Conservation (phyloP, 2,329 filamentous ascomycete genomes). For the Dactylella cylindrospora region DNA sequence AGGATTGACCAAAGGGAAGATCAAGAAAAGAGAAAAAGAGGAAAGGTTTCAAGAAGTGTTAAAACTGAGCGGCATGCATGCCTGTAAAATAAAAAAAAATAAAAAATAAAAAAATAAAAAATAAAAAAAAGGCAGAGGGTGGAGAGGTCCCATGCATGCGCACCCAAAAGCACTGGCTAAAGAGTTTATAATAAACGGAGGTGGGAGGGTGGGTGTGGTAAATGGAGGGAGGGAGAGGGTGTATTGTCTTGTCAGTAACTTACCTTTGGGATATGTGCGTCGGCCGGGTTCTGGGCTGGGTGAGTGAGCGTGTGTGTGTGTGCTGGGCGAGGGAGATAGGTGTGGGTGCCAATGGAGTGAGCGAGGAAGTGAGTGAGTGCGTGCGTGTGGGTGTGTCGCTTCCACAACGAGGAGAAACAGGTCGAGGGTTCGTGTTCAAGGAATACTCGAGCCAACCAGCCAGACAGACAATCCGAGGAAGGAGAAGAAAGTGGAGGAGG, state of each 20-base stretch:
- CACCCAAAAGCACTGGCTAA: constrained; percentile 40
- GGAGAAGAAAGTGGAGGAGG: not conserved
- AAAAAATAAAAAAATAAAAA: not conserved
- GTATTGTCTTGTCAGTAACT: not conserved
- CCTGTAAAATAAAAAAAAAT: constrained; percentile 35
- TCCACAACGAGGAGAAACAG: constrained; percentile 46
- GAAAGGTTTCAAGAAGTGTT: constrained; percentile 37
- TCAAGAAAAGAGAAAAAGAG: constrained; percentile 32
- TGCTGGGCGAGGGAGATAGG: too few relatives aligned
- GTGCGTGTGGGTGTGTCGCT: constrained; percentile 22
- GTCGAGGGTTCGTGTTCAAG: constrained; percentile 34
- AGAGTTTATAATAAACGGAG: constrained; percentile 30
- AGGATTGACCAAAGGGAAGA: constrained; percentile 42
- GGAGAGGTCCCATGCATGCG: constrained; percentile 34
- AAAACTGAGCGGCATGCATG: constrained; percentile 40
- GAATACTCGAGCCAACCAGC: constrained; percentile 9
- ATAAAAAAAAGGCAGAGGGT: constrained; percentile 2
- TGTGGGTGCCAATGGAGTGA: too few relatives aligned
- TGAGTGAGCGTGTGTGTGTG: constrained; percentile 9
- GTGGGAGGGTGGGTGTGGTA: constrained; percentile 3
- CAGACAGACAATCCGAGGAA: constrained; percentile 5
- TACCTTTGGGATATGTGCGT: too few relatives aligned
- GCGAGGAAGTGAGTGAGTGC: constrained; percentile 50
- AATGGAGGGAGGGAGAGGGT: not conserved
- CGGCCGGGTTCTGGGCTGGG: too few relatives aligned